phyloP scores from a whole-genome alignment of 2,329 filamentous ascomycete species.

The Albifimbria verrucaria region DNA sequence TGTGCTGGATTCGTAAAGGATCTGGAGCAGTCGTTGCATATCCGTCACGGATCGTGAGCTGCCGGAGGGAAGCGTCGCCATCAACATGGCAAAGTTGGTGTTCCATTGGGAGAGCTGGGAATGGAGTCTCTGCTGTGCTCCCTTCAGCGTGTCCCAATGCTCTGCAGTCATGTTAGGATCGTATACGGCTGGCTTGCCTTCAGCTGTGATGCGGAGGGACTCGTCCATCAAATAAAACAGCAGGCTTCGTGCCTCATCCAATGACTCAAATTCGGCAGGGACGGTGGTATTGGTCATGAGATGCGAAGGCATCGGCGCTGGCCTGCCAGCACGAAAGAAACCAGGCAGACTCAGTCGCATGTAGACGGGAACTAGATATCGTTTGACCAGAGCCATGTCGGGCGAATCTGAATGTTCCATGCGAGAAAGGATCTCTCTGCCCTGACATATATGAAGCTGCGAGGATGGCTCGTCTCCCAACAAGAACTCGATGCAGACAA shows the following conservation, averaged over 20 bases:
- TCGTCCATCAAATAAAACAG: constrained; percentile 39
- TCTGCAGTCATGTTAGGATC: constrained; percentile 17
- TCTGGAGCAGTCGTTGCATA: constrained; percentile 26
- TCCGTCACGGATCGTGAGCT: constrained; percentile 10
- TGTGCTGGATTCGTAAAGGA: constrained; percentile 31
- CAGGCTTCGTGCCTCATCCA: constrained; percentile 24
- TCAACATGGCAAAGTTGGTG: constrained; percentile 24
- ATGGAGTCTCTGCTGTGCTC: constrained; percentile 30
- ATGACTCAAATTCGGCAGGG: constrained; percentile 29
- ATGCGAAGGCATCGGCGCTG: constrained; percentile 31
- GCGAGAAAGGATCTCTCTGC: constrained; percentile 36
- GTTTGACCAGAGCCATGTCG: constrained; percentile 34
- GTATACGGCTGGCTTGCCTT: constrained; percentile 21
- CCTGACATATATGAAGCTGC: constrained; percentile 41
- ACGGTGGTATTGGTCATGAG: constrained; percentile 27
- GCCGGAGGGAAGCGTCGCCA: constrained; percentile 14
- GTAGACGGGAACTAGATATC: constrained; percentile 41
- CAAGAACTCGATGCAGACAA: constrained; percentile 53
- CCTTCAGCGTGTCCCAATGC: constrained; percentile 21
- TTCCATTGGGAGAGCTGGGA: constrained; percentile 25
- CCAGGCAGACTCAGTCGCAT: constrained; percentile 38
- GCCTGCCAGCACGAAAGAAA: constrained; percentile 36
- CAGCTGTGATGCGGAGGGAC: constrained; percentile 31
- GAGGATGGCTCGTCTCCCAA: constrained; percentile 45
- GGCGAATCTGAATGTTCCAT: constrained; percentile 23